These are phyloP conservation scores for Lolium perenne DNA, from an alignment of 176 grass and related monocot species.

Conservation along the genomic window DNA sequence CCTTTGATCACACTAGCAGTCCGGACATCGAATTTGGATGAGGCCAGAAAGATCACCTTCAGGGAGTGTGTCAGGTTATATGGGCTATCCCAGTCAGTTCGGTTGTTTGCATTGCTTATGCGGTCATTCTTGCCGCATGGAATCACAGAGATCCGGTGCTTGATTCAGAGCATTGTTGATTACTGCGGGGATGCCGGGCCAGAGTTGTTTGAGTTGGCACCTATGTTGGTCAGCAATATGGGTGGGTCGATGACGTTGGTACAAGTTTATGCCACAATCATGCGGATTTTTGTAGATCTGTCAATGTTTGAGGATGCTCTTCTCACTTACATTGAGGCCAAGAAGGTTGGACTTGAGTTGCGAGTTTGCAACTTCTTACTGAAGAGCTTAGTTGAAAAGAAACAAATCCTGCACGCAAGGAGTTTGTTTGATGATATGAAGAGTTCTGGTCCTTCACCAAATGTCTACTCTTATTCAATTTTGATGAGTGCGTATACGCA, in stretches of 20 bases:
- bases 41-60: constrained; percentile 58
- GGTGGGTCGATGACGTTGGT: constrained; percentile 54
- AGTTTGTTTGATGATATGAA: constrained; percentile 76
- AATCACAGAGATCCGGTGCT: constrained; percentile 47
- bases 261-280: constrained; percentile 56
- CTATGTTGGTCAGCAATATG: constrained; percentile 48
- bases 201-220: constrained; percentile 55
- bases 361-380: constrained; percentile 74
- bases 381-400: constrained; percentile 58
- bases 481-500: constrained; percentile 66
- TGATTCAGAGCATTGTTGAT: constrained; percentile 55
- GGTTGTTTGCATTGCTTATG: constrained; percentile 58
- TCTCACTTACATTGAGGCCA: constrained; percentile 55
- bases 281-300: constrained; percentile 50
- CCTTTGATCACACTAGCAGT: constrained; percentile 52
- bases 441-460: constrained; percentile 55
- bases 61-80: constrained; percentile 49
- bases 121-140: constrained; percentile 41
- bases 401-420: constrained; percentile 45
- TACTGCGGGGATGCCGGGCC: constrained; percentile 56
- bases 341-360: constrained; percentile 56
- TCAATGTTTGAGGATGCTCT: constrained; percentile 71
- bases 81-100: constrained; percentile 50
- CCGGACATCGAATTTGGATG: constrained; percentile 50
- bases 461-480: constrained; percentile 74